Base-by-base conservation (phyloP, 129 eudicot genomes). In the Ambrosia artemisiifolia region DNA sequence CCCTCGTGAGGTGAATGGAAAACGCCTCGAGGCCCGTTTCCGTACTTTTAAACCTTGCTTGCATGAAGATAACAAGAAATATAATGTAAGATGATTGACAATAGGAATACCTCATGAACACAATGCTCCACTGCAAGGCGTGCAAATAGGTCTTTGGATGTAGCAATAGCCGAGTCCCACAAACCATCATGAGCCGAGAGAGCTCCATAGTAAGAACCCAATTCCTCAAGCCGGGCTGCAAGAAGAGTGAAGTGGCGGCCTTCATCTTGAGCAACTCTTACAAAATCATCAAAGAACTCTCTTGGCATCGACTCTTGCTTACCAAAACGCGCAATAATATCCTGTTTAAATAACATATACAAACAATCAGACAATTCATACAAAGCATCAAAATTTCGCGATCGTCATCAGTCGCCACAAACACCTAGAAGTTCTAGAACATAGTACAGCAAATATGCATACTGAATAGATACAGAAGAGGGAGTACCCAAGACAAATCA, bases 101-200 rank as follows among this genome's bases (percentile, higher is more conserved):
- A 46, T n/a, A 44, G 32, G 18, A 40, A 14, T 32, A 91, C 97
- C 97, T 92, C 98, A 75, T 93, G 98, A 71, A 90, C 98, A 75
- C 98, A 93, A 70, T 93, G 98, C 79, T 93, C 98, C 28, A 93
- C 80, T 24, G 98, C 98, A 49, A 93, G 80, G 70, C 96, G 95
- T 30, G 98, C 89, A 68, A 84, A 71, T 57, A 93, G 77, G 76
- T 93, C 90, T 57, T 85, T 82, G 5, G 96, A 87, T 65, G 98
- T 93, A 76, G 98, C 96, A 74, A 78, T 82, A 47, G 98, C 96
- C 0, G 98, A 94, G 81, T 90, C 98, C 98, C 98, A 94, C 24
- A 94, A 86, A 60, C 98, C 98, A 75, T 94, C 98, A 81, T 94
- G 97, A 50, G 98, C 96, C 9, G 96, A 88, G 35, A 90, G 85